These are phyloP conservation scores for Salisapilia sapeloensis DNA, from an alignment of 352 stramenopile genomes.

Conservation along the genomic window DNA sequence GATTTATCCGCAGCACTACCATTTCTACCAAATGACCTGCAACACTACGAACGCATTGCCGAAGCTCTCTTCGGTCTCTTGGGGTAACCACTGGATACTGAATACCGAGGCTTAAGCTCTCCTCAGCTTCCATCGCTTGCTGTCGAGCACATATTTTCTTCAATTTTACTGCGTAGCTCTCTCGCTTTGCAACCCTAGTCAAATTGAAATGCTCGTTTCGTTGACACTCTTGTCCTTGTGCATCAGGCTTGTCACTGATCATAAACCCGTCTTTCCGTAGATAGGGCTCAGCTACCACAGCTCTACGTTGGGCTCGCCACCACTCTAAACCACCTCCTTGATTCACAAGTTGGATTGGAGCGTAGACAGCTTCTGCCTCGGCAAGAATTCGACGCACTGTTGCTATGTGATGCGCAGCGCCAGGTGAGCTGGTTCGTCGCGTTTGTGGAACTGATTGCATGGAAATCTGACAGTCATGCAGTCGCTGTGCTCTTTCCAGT, in stretches of 20 bases:
- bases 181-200: constrained; percentile 23
- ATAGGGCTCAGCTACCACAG: constrained; percentile 23
- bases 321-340: constrained; percentile 10
- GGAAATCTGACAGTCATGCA: constrained; percentile 41
- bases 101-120: no score
- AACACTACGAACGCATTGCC: no score
- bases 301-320: constrained; percentile 31
- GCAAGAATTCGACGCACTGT: constrained; percentile 24
- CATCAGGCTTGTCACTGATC: constrained; percentile 16
- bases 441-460: constrained; percentile 12
- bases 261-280: constrained; percentile 37
- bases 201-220: constrained; percentile 9
- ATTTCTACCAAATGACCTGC: no score
- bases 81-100: no score
- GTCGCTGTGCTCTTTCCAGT: constrained; percentile 37
- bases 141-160: no score
- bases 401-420: constrained; percentile 20
- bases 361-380: constrained; percentile 45
- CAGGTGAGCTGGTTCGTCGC: constrained; percentile 26
- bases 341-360: constrained; percentile 31
- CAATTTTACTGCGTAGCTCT: constrained; percentile 18
- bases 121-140: no score
- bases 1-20: no score
- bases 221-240: constrained; percentile 7
- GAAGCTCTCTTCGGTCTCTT: no score